A percentile compares a stretch with the other conserved stretches of the same genome.
Evolutionary conservation across 2,329 filamentous ascomycete genomes (phyloP).

Genomic region (Fusarium miscanthi): DNA sequence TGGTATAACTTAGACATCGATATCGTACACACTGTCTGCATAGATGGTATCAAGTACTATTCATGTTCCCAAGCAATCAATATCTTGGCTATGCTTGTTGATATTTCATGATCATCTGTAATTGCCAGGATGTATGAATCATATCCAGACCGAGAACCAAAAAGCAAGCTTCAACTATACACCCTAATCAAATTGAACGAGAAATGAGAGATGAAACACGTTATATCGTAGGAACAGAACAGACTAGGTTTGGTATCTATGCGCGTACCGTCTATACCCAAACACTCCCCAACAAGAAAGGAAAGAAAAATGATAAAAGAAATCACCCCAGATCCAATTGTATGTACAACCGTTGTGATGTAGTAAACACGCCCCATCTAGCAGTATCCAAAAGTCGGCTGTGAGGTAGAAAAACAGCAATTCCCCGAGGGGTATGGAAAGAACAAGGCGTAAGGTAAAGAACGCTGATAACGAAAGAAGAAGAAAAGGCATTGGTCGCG

Average conservation of each 20-base stretch:
- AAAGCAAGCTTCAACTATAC: not conserved
- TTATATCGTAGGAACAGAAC: conserved; percentile 9
- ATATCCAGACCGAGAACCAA: not conserved
- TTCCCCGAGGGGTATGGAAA: not conserved
- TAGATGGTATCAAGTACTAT: conserved; percentile 10
- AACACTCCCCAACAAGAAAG: conserved; percentile 22
- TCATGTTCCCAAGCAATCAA: not conserved
- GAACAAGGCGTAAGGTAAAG: not conserved
- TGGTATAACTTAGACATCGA: conserved; percentile 1
- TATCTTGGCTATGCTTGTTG: not conserved
- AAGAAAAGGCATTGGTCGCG: conserved; percentile 17
- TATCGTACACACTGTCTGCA: not conserved
- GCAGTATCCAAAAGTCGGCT: conserved; percentile 22
- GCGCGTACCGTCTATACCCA: conserved; percentile 45
- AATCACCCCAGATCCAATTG: conserved; percentile 13
- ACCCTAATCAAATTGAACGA: not conserved
- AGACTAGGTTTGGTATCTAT: conserved; percentile 47
- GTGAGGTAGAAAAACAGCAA: conserved; percentile 15
- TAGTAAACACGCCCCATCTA: conserved; percentile 27
- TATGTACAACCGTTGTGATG: conserved; percentile 17
- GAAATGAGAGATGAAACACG: not conserved
- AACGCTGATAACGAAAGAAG: conserved; percentile 20
- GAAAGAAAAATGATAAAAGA: not conserved
- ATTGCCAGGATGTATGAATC: not conserved
- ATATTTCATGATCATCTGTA: not conserved